These are phyloP conservation scores for Nothophoma quercina DNA, from an alignment of 2,329 filamentous ascomycete genomes.

Conservation along the genomic window DNA sequence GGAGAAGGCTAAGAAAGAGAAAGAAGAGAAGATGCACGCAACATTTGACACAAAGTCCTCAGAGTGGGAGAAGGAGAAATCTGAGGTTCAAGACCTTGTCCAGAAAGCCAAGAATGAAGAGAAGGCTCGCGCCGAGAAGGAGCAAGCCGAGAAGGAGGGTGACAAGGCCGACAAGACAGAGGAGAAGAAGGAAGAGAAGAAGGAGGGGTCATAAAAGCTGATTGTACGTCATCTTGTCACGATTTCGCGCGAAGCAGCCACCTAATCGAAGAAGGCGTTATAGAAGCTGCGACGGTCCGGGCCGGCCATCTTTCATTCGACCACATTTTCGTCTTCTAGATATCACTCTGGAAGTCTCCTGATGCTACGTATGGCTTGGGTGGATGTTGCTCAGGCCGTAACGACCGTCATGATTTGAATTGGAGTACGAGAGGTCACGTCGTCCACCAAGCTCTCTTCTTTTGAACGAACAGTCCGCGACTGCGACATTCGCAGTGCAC, in stretches of 20 bases:
- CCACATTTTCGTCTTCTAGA: not conserved
- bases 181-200: slow-evolving; percentile 36
- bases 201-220: slow-evolving; percentile 12
- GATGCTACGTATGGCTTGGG: slow-evolving; percentile 32
- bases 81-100: slow-evolving; percentile 74
- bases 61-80: slow-evolving; percentile 92
- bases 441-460: not conserved
- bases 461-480: not conserved
- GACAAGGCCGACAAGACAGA: slow-evolving; percentile 61
- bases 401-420: slow-evolving; percentile 28
- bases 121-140: slow-evolving; percentile 50
- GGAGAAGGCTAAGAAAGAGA: slow-evolving; percentile 75
- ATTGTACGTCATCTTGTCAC: not conserved
- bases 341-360: not conserved
- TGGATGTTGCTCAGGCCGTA: slow-evolving; percentile 11
- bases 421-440: not conserved
- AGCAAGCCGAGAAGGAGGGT: slow-evolving; percentile 44
- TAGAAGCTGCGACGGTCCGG: not conserved
- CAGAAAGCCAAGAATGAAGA: slow-evolving; percentile 61
- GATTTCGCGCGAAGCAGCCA: not conserved
- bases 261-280: not conserved
- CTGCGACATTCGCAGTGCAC: not conserved
- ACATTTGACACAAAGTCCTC: slow-evolving; percentile 77
- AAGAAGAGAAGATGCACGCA: slow-evolving; percentile 79
- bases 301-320: not conserved